Evolutionary conservation across 208 protist species (phyloP), one percentile per base, ranked within the genome.

Genomic region (Wallacemonas sp.): DNA sequence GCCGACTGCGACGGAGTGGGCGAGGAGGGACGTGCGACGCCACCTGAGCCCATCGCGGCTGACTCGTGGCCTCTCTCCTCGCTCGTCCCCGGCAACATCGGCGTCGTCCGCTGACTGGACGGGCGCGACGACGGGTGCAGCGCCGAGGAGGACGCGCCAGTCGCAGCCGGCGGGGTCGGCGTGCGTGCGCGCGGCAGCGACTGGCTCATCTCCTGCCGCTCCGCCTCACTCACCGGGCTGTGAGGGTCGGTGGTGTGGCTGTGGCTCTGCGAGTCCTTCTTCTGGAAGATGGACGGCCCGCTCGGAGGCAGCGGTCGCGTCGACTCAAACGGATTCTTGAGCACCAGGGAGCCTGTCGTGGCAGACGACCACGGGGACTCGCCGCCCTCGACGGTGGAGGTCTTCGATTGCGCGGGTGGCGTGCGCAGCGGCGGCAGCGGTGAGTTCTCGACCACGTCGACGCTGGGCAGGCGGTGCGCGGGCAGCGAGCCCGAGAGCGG

Each of bases 381-480:
- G 22, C 22, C 48, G 23, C 42, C 42, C 4, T 16, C 44, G 20
- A 49, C 11, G 44, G 48, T 32, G 26, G 14, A 55, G 26, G 25
- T 22, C 5, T 48, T 48, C 42, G 42, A 23, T 22, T 48, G 42
- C 42, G n/a, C n/a, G n/a, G n/a, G 16, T 25, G 52, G 52, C n/a
- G 32, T 42, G 31, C 52, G 52, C 52, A 59, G 52, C n/a, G 52
- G 52, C n/a, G 52, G 52, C 18, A 59, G 52, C 3, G 52, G 48
- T 55, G 48, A 26, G 10, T 55, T 22, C 22, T 0, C 44, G 44
- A 22, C 44, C 7, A 16, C 48, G 14, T 41, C 36, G 14, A n/a
- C n/a, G n/a, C 36, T 14, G 7, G 36, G 36, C 14, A 14, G 7
- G 36, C 36, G 36, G 36, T 41, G 36, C 36, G 10, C 10, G 36